Evolutionary conservation across 2,329 filamentous ascomycete genomes (phyloP), one percentile per base, ranked within the genome.

Genomic region (Phialemoniopsis sp.): DNA sequence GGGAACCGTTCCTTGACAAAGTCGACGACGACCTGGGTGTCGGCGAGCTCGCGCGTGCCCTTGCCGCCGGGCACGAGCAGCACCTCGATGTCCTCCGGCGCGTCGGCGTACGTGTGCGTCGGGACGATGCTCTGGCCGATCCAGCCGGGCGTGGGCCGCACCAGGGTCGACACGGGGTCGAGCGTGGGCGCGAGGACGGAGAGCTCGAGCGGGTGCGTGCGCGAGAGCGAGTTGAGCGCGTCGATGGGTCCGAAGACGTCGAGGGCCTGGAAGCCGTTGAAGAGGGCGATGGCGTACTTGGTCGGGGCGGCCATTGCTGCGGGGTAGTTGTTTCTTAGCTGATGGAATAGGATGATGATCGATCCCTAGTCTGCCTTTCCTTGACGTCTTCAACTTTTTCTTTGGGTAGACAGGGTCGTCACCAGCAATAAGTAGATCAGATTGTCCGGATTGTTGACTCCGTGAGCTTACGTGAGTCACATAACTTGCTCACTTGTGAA

Each of bases 31-130:
- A 57, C 50, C 16, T 57, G 53, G 12, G 52, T 43, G 43, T 28
- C 49, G 49, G 17, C 61, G 52, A 17, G 4, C 58, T 43, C 47
- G 32, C 51, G 48, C 5, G 49, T 62, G 3, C 77, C 76, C 1
- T 63, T 41, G 0, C 77, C 76, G 3, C 78, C 77, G 0, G 78
- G 77, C 7, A 82, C 54, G 13, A 82, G 50, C 30, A 82, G 57
- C 10, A 80, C 69, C 34, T 80, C 75, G 1, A 79, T 55, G 5
- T 64, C 56, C 3, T 51, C 44, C 0, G 70, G 71, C 1, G 68
- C 59, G 1, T 53, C 54, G 16, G 53, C 56, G 41, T 73, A 73
- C 0, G 73, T 78, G 45, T 53, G 53, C 12, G 54, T 53, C 2
- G 54, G 50, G 10, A 49, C 41, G 21, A 55, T 33, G 8, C 39